Evolutionary conservation across 2,329 filamentous ascomycete genomes (phyloP), one percentile per base, ranked within the genome.

Genomic region (Fusarium albidum): DNA sequence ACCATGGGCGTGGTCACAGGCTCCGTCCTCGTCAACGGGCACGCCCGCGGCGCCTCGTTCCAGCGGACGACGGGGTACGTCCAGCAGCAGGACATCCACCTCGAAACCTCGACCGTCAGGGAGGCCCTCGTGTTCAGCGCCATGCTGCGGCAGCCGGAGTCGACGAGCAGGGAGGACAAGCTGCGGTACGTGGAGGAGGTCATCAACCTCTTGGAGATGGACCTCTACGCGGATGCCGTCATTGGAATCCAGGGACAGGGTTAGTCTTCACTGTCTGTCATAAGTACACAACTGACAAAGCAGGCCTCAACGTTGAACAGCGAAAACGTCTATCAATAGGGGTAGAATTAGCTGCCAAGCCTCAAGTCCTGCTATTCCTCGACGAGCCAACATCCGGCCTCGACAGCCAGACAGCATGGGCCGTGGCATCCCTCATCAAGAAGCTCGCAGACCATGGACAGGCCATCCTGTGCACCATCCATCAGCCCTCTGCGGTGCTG

Each of bases 1-100:
- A 91, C 89, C 0, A 92, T 92, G 85, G 92, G 92, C 70, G 87
- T 94, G n/a, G 89, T 96, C 26, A 84, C 82, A 1, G 92, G 92
- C 42, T 87, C 92, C 55, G 92, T 95, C 85, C 71, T 82, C 6
- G 80, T 84, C 7, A 77, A 83, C 50, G 82, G 81, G 7, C 80
- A 79, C 28, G 84, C 82, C 18, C 84, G 89, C 31, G 90, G 92
- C 61, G 79, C 80, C 7, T 90, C 88, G 0, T 95, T 96, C 80
- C 91, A 94, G 71, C 86, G 91, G 47, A 92, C 92, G 74, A 94
- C 90, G 0, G 91, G 91, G 34, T 95, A 95, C 63, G 91, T 91
- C n/a, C 90, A 95, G 69, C 91, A 96, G 70, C 90, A 94, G 67
- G 92, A 96, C 79, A 79, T 96, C 6, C 91, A 96, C 70, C 79